phyloP scores from a whole-genome alignment of 1,284 basidiomycete genomes.

The Spongispora temasekensis region DNA sequence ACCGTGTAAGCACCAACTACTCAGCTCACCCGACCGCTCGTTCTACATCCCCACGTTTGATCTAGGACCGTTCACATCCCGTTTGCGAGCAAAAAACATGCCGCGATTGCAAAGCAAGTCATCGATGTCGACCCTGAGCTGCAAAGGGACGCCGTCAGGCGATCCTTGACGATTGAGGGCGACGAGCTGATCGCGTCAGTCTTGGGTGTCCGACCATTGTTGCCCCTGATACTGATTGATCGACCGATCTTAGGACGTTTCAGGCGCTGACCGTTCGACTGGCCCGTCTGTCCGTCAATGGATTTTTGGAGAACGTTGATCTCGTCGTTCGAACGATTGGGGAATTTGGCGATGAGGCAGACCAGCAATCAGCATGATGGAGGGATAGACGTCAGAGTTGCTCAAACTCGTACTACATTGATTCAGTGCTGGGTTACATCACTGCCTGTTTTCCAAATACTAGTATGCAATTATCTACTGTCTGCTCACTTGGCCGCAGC shows the following conservation, averaged over 20 bases:
- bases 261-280: slow-evolving; percentile 77
- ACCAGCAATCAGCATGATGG: slow-evolving; percentile 7
- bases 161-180: slow-evolving; percentile 65
- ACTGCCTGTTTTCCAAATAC: slow-evolving; percentile 10
- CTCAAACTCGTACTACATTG: slow-evolving; percentile 14
- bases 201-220: slow-evolving; percentile 6
- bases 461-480: slow-evolving; percentile 24
- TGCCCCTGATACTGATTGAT: slow-evolving; percentile 11
- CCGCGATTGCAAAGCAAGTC: slow-evolving; percentile 73
- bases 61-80: slow-evolving; percentile 74
- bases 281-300: slow-evolving; percentile 80
- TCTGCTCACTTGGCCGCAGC: slow-evolving; percentile 34
- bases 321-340: slow-evolving; percentile 81
- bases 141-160: slow-evolving; percentile 75
- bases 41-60: background rate
- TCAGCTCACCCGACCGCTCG: background rate
- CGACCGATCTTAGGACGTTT: slow-evolving; percentile 54
- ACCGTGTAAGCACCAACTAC: slow-evolving; percentile 28
- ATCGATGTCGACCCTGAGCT: slow-evolving; percentile 86
- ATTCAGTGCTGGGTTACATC: slow-evolving; percentile 12
- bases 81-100: slow-evolving; percentile 72
- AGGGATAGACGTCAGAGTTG: background rate
- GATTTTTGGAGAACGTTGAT: slow-evolving; percentile 86
- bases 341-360: slow-evolving; percentile 67
- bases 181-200: slow-evolving; percentile 71